Evolutionary conservation across 208 protist genomes (phyloP), one percentile per base, ranked within the genome.

Genomic region (Novymonas esmeraldas): DNA sequence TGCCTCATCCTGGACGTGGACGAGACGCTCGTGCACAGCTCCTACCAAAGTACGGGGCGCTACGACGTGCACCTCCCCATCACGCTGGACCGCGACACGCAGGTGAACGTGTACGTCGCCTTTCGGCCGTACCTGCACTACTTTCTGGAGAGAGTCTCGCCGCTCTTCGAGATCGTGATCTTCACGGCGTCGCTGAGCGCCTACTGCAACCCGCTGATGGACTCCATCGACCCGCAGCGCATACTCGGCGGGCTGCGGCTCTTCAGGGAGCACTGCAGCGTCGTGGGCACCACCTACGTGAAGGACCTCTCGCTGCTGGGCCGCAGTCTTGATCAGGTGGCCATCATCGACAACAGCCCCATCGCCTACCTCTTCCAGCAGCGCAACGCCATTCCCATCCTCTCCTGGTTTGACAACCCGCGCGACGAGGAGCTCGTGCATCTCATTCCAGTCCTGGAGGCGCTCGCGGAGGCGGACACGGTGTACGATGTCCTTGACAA

Each of bases 301-400:
- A 97, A 97, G 64, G 92, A 95, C 58, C 75, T 97, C 11, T 95
- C 91, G 22, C 57, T 94, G 16, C 62, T 97, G 14, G 93, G 93
- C 26, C 85, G 93, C 11, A 71, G 88, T 34, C 55, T 97, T 33
- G 78, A 92, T 13, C 74, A 85, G 36, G 64, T 78, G 3, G 82
- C 72, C 20, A 95, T 97, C 77, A 83, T 97, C 41, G 93, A 96
- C 70, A 97, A 97, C 71, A 95, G 87, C 67, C 89, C 91, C n/a
- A 84, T 93, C n/a, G 80, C 91, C 33, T 95, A 96, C 60, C 54
- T 95, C 13, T 94, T 97, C 46, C 90, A 97, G 72, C 89, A 89
- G 44, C 89, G 86, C 42, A 97, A 97, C 73, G 88, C 89, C 11
- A 93, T 97, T 29, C 90, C 91, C 16, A 92, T 95, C 56, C 83